Evolutionary conservation across 2,329 filamentous ascomycete genomes (phyloP).

Genomic region (Penicillium sp.): DNA sequence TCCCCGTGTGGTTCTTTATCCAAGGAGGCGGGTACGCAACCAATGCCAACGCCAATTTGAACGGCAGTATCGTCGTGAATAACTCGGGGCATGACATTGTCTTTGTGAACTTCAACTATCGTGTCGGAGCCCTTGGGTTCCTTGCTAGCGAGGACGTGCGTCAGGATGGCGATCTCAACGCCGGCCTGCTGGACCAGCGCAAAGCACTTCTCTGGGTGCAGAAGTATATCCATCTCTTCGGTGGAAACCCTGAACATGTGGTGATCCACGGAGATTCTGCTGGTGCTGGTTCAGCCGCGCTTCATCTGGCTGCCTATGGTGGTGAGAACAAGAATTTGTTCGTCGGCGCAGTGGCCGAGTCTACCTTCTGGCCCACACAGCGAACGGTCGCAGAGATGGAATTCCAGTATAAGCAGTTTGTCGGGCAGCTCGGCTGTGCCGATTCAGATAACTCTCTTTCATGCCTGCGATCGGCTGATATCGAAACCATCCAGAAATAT

Average conservation of each 20-base stretch:
- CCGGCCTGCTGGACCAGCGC: slow-evolving; percentile 67
- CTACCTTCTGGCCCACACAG: slow-evolving; percentile 53
- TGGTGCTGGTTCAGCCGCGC: slow-evolving; percentile 62
- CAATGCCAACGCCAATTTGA: slow-evolving; percentile 56
- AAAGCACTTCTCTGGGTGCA: slow-evolving; percentile 55
- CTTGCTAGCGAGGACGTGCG: slow-evolving; percentile 62
- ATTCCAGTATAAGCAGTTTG: slow-evolving; percentile 53
- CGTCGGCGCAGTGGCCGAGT: slow-evolving; percentile 54
- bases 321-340: slow-evolving; percentile 54
- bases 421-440: slow-evolving; percentile 49
- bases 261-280: slow-evolving; percentile 66
- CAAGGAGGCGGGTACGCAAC: slow-evolving; percentile 64
- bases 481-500: slow-evolving; percentile 44
- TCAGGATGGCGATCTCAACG: slow-evolving; percentile 63
- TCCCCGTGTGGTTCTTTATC: slow-evolving; percentile 66
- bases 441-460: slow-evolving; percentile 41
- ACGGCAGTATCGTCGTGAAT: slow-evolving; percentile 61
- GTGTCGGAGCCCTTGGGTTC: slow-evolving; percentile 67
- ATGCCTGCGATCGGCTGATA: slow-evolving; percentile 51
- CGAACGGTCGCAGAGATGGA: slow-evolving; percentile 51
- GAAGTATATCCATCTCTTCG: slow-evolving; percentile 58
- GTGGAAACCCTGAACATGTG: slow-evolving; percentile 63
- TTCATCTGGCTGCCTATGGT: slow-evolving; percentile 58
- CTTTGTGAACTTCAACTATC: slow-evolving; percentile 73
- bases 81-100: slow-evolving; percentile 63